A percentile compares a stretch with the other conserved stretches of the same genome.
These are phyloP conservation scores for Epichloe aotearoae DNA, from an alignment of 2,329 filamentous ascomycete genomes.

Conservation along the genomic window DNA sequence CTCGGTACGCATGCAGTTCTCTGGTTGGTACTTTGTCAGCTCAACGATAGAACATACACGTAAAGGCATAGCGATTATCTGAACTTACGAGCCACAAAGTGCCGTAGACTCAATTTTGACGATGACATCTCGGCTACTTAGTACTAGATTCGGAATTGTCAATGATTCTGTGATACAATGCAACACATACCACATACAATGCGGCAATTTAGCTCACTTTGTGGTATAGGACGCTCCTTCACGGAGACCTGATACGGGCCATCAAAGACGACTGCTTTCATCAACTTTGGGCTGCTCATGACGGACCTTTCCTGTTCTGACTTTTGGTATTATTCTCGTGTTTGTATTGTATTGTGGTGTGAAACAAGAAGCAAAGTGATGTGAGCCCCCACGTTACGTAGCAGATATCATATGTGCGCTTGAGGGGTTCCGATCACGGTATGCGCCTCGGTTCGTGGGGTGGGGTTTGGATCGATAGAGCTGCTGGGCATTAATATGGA, in stretches of 20 bases:
- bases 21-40: constrained; percentile 26
- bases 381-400: too few species aligned
- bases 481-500: background rate
- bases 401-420: background rate
- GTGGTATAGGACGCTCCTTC: constrained; percentile 67
- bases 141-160: constrained; percentile 30
- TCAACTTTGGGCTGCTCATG: constrained; percentile 36
- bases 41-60: background rate
- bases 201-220: constrained; percentile 22
- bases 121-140: constrained; percentile 61
- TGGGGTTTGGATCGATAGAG: constrained; percentile 7
- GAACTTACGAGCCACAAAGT: constrained; percentile 71
- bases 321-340: background rate
- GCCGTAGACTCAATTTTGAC: constrained; percentile 75
- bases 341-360: background rate
- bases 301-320: background rate
- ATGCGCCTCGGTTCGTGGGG: background rate
- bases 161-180: background rate
- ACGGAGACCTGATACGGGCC: constrained; percentile 62
- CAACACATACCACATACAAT: background rate
- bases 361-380: background rate
- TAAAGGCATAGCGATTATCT: background rate
- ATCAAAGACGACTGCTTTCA: constrained; percentile 85
- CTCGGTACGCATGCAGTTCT: constrained; percentile 77
- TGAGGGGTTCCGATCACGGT: background rate